These are phyloP conservation scores for Carex cristatella DNA, from an alignment of 176 grass and related monocot species.

Conservation along the genomic window DNA sequence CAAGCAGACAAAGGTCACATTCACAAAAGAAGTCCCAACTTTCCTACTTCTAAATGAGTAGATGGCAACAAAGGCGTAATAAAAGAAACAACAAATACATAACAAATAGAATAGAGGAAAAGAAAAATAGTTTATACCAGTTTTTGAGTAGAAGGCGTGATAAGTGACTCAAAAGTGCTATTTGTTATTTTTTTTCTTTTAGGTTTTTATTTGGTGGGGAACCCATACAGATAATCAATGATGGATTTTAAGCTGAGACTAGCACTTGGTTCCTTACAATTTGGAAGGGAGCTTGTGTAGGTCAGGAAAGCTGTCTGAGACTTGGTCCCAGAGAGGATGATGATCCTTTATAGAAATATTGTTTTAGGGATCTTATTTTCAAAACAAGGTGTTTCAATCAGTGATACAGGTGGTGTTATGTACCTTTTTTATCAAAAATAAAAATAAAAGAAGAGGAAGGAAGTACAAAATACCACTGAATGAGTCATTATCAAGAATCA, in stretches of 20 bases:
- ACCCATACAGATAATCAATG: background rate
- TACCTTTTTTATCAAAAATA: background rate
- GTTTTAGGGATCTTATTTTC: background rate
- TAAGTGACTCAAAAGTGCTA: background rate
- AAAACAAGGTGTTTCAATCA: background rate
- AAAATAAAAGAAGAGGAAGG: background rate
- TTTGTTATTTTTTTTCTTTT: background rate
- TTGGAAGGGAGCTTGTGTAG: background rate
- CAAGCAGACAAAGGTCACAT: background rate
- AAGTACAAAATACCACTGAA: slow-evolving; percentile 47
- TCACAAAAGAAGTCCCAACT: background rate
- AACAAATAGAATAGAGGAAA: background rate
- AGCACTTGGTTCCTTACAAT: background rate
- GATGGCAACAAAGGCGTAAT: background rate
- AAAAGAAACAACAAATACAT: background rate
- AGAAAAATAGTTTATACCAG: background rate
- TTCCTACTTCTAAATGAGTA: background rate
- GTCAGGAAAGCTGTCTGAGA: background rate
- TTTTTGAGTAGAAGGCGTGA: background rate
- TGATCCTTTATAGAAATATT: background rate
- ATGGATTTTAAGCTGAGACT: background rate
- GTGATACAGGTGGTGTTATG: background rate
- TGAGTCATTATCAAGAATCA: slow-evolving; percentile 78
- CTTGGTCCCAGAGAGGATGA: background rate
- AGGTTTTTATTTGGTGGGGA: background rate